Evolutionary conservation across 805 yeast species (phyloP).

Genomic region (Spathaspora sp.): DNA sequence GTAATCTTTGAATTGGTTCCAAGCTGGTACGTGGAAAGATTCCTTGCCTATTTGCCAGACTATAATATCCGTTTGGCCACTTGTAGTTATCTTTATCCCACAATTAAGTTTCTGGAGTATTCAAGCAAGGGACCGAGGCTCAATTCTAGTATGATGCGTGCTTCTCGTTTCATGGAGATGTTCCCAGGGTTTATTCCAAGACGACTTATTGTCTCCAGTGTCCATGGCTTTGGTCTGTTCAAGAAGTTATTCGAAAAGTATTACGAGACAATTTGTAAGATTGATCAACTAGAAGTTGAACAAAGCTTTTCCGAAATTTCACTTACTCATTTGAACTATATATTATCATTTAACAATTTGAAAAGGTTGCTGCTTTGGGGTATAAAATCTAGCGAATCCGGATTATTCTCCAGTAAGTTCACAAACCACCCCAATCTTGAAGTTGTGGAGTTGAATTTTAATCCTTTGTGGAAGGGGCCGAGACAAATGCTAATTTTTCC

Average conservation of each 20-base stretch:
- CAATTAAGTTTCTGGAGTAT: neutral
- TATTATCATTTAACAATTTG: neutral
- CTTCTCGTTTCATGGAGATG: neutral
- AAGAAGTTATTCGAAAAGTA: neutral
- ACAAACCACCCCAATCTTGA: too few species aligned
- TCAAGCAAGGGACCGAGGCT: neutral
- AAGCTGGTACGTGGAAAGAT: too few species aligned
- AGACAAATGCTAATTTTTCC: too few species aligned
- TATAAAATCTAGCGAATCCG: too few species aligned
- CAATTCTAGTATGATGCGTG: neutral
- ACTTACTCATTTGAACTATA: neutral
- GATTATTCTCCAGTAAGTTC: too few species aligned
- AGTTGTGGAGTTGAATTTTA: too few species aligned
- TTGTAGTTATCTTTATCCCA: neutral
- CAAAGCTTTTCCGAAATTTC: too few species aligned
- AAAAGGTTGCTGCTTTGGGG: too few species aligned
- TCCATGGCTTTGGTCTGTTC: neutral
- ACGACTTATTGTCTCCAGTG: neutral
- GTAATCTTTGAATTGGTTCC: too few species aligned
- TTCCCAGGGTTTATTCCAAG: neutral
- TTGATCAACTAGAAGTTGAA: neutral
- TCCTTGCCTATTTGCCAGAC: neutral
- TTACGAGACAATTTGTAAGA: neutral
- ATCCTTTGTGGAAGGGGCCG: too few species aligned
- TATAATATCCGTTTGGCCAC: neutral